A percentile compares a stretch with the other conserved stretches of the same genome.
Evolutionary conservation across 805 yeast genomes (phyloP).

Genomic region (Wickerhamiella shivajii): DNA sequence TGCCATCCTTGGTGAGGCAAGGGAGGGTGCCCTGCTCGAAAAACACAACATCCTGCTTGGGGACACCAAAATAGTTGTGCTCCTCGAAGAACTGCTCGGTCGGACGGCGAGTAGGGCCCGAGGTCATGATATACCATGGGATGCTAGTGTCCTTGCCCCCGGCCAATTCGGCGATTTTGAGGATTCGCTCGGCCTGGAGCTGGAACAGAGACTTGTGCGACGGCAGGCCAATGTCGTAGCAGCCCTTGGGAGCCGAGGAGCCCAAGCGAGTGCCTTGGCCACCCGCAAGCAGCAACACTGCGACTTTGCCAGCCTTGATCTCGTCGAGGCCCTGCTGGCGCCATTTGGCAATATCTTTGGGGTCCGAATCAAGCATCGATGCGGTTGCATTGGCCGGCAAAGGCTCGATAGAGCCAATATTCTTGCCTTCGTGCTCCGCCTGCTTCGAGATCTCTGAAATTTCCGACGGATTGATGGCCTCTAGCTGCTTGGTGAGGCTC

Average conservation of each 20-base stretch:
- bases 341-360: constrained; percentile 30
- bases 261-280: constrained; percentile 97
- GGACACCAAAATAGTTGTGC: constrained; percentile 59
- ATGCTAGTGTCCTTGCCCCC: constrained; percentile 26
- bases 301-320: constrained; percentile 60
- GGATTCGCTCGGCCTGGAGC: constrained; percentile 78
- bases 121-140: constrained; percentile 91
- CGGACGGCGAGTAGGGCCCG: constrained; percentile 63
- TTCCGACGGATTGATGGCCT: constrained; percentile 24
- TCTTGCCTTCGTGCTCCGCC: constrained; percentile 8
- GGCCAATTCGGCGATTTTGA: constrained; percentile 46
- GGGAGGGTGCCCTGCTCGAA: constrained; percentile 95
- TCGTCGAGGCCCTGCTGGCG: constrained; percentile 46
- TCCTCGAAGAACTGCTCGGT: constrained; percentile 59
- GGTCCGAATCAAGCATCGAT: constrained; percentile 20
- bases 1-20: constrained; percentile 62
- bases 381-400: constrained; percentile 22
- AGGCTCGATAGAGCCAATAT: constrained; percentile 16
- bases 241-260: constrained; percentile 82
- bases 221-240: constrained; percentile 76
- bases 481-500: constrained; percentile 24
- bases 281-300: constrained; percentile 88
- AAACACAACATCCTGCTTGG: constrained; percentile 44
- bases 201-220: constrained; percentile 76
- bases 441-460: constrained; percentile 20